Conservation (phyloP, 768 basidiomycete genomes). For the Sarcomyxa edulis region DNA sequence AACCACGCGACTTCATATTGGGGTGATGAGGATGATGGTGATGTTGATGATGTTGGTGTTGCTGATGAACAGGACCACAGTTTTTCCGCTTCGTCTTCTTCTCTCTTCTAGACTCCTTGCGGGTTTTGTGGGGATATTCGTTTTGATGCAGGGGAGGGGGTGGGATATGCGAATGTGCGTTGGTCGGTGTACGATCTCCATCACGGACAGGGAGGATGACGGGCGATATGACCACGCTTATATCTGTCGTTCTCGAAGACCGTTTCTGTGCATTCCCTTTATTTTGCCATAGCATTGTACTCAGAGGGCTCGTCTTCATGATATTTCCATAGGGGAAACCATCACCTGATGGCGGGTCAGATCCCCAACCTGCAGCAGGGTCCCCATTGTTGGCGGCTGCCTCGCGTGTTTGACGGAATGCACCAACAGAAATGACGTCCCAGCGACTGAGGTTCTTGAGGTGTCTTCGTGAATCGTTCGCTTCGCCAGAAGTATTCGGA, state of each 20-base stretch:
- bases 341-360: conserved; percentile 28
- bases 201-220: conserved; percentile 42
- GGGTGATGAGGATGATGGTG: conserved; percentile 59
- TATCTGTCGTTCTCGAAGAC: conserved; percentile 21
- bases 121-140: conserved; percentile 42
- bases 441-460: conserved; percentile 55
- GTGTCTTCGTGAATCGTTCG: conserved; percentile 30
- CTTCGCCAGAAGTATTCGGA: conserved; percentile 28
- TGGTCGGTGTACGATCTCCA: conserved; percentile 53
- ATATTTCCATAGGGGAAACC: conserved; percentile 36
- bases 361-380: conserved; percentile 24
- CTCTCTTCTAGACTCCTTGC: conserved; percentile 64
- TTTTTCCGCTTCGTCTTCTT: conserved; percentile 63
- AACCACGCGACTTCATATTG: conserved; percentile 56
- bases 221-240: conserved; percentile 41
- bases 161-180: conserved; percentile 23
- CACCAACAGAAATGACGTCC: conserved; percentile 69
- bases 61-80: conserved; percentile 36
- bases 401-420: conserved; percentile 62
- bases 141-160: conserved; percentile 29
- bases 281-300: conserved; percentile 50
- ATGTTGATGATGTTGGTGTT: conserved; percentile 42
- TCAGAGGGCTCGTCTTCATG: conserved; percentile 52
- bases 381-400: conserved; percentile 16
- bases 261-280: conserved; percentile 18